Conservation (phyloP, 1,139 yeast genomes). For the Lodderomyces beijingensis region DNA sequence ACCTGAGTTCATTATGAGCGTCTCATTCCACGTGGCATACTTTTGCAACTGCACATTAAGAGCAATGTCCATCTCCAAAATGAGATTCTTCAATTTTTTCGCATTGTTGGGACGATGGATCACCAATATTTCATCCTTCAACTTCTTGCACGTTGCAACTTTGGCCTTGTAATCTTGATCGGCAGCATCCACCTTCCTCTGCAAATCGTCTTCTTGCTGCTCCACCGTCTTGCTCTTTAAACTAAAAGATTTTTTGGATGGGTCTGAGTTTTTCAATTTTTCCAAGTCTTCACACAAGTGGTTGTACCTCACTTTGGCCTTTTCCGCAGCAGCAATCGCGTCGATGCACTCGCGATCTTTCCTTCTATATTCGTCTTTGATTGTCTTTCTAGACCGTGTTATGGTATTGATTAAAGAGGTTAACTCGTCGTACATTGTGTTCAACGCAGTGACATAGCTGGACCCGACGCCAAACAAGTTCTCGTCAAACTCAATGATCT, state of each 20-base stretch:
- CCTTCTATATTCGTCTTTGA: slow-evolving; percentile 77
- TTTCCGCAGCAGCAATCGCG: slow-evolving; percentile 78
- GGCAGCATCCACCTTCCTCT: slow-evolving; percentile 73
- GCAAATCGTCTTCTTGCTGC: slow-evolving; percentile 90
- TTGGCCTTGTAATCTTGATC: slow-evolving; percentile 81
- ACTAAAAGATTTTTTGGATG: slow-evolving; percentile 76
- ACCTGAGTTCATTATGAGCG: slow-evolving; percentile 77
- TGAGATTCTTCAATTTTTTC: slow-evolving; percentile 67
- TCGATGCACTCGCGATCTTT: slow-evolving; percentile 83
- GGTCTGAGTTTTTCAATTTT: slow-evolving; percentile 74
- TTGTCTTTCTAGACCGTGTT: slow-evolving; percentile 62
- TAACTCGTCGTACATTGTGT: slow-evolving; percentile 82
- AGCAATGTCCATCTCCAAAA: slow-evolving; percentile 85
- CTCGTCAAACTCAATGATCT: slow-evolving; percentile 74
- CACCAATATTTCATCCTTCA: slow-evolving; percentile 68
- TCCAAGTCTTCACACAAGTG: slow-evolving; percentile 85
- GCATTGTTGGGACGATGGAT: slow-evolving; percentile 77
- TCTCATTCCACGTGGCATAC: slow-evolving; percentile 84
- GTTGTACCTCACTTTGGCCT: slow-evolving; percentile 79
- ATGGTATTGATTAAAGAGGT: slow-evolving; percentile 67
- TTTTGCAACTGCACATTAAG: slow-evolving; percentile 83
- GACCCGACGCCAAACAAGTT: slow-evolving; percentile 66
- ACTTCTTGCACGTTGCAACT: slow-evolving; percentile 67
- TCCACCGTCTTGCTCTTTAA: slow-evolving; percentile 73
- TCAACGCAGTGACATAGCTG: slow-evolving; percentile 74